Conservation (phyloP, 2,329 filamentous ascomycete species). For the Neonectria faginata region DNA sequence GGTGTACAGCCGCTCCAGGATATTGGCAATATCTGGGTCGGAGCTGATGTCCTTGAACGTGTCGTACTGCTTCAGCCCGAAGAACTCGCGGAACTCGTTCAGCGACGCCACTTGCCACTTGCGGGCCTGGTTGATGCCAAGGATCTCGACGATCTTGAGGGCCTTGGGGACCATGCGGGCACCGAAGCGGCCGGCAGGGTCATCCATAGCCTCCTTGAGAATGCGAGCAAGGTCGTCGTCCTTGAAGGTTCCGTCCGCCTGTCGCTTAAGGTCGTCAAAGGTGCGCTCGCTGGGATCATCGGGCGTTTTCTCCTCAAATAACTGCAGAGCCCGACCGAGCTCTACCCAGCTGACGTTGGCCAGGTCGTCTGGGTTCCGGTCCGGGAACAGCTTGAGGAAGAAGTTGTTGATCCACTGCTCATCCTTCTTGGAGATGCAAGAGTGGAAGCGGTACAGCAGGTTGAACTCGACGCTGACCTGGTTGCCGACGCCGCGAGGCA, state of each 20-base stretch:
- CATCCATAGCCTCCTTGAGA: conserved; percentile 69
- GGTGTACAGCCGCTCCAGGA: conserved; percentile 69
- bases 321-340: conserved; percentile 36
- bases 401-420: neutral
- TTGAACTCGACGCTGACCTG: conserved; percentile 9
- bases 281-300: conserved; percentile 59
- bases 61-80: conserved; percentile 61
- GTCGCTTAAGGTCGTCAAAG: conserved; percentile 61
- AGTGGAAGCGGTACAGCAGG: neutral
- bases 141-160: conserved; percentile 70
- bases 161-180: conserved; percentile 68
- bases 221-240: conserved; percentile 69
- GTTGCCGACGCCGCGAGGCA: conserved; percentile 1
- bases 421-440: neutral
- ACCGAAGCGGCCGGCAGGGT: conserved; percentile 70
- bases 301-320: conserved; percentile 35
- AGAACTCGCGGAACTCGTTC: conserved; percentile 59
- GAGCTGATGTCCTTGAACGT: conserved; percentile 70
- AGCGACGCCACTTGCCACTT: conserved; percentile 71
- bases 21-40: conserved; percentile 65
- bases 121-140: conserved; percentile 71
- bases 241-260: conserved; percentile 63
- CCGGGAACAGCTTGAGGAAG: conserved; percentile 52
- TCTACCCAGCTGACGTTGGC: conserved; percentile 41
- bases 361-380: conserved; percentile 55